Conservation (phyloP, 2,329 filamentous ascomycete genomes). For the Coleophoma crateriformis region DNA sequence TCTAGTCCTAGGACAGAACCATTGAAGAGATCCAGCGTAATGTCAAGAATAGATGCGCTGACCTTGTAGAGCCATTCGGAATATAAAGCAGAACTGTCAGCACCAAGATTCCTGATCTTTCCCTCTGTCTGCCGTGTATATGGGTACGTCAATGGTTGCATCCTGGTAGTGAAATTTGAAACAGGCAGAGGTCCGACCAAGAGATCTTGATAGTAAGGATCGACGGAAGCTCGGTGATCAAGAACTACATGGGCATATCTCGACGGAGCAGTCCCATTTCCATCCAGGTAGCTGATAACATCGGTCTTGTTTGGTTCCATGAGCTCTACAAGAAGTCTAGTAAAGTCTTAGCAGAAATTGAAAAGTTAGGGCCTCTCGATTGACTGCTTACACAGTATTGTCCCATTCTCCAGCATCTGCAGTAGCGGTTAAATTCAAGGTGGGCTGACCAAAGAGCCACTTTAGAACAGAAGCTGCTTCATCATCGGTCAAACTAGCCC, state of each 20-base stretch:
- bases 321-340: conserved; percentile 12
- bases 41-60: conserved; percentile 30
- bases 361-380: too few relatives aligned
- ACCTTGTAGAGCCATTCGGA: conserved; percentile 31
- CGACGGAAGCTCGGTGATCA: background rate
- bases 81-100: conserved; percentile 34
- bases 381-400: background rate
- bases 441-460: background rate
- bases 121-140: conserved; percentile 26
- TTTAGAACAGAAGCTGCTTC: conserved; percentile 1
- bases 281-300: conserved; percentile 1
- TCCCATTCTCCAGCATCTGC: conserved; percentile 13
- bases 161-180: background rate
- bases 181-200: background rate
- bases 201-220: background rate
- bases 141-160: background rate
- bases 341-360: conserved; percentile 10
- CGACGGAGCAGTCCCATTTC: background rate
- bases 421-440: conserved; percentile 1
- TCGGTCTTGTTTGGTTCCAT: conserved; percentile 5
- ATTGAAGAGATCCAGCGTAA: conserved; percentile 39
- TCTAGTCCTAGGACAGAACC: conserved; percentile 31
- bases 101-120: conserved; percentile 36
- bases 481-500: background rate
- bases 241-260: conserved; percentile 2